Base-by-base conservation (phyloP, 257 asterid species). In the Scutellaria barbata region DNA sequence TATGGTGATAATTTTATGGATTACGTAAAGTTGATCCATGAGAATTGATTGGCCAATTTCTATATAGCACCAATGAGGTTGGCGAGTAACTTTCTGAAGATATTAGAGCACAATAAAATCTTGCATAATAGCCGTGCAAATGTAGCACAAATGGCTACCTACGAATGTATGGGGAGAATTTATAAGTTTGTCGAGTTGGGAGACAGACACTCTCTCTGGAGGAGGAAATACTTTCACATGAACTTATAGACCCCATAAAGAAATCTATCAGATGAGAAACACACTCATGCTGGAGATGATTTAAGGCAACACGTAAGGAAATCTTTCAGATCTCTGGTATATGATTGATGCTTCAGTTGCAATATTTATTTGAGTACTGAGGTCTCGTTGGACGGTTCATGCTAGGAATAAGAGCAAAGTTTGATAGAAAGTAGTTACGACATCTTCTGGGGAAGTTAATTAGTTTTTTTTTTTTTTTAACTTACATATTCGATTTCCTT, bases 1-100 rank as follows among this genome's bases (percentile, higher is more conserved):
- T 63, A 67, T 54, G 73, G 73, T 66, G 71, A 72, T 72, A 43
- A 45, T 42, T 30, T 9, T 40, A 16, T 52, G 63, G 50, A 25
- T 7, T 64, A 5, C 18, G 47, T 22, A 1, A 13, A 41, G 46
- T 55, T 35, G 18, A 59, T 45, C 56, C 63, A 12, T 60, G 72
- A 72, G 71, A 42, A 43, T 72, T 6, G 65, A 53, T 43, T 48
- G 69, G 54, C 45, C 79, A 45, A 56, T 45, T 17, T 17, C 10
- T 20, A 18, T 63, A 43, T 13, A 72, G 20, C 69, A 50, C 53
- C 48, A 45, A 65, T 8, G 59, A 40, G 47, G 57, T 35, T 6
- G 63, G 30, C 39, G 81, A 72, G 56, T 43, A 33, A 51, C 63
- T 51, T 59, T 48, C 52, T 7, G 37, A 62, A 35, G 14, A 63